Conservation (phyloP, 2,329 filamentous ascomycete genomes). For the Claviceps sorghi region DNA sequence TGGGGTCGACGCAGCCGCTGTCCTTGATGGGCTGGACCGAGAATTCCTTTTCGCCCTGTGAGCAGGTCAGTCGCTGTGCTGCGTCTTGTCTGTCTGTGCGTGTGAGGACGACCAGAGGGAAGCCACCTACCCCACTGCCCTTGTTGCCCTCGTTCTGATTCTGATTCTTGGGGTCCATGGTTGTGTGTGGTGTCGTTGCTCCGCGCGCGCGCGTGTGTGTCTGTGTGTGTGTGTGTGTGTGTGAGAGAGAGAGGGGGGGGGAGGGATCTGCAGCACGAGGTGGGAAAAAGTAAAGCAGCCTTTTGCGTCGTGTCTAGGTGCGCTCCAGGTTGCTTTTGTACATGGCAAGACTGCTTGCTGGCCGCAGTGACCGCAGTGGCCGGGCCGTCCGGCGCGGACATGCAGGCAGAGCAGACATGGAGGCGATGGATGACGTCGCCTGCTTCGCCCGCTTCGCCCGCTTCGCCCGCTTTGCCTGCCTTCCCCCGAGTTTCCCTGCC, state of each 20-base stretch:
- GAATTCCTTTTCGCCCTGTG: conserved; percentile 28
- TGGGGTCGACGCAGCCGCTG: conserved; percentile 27
- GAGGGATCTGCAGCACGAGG: not conserved
- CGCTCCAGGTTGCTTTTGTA: not conserved
- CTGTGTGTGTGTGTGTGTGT: too few relatives aligned
- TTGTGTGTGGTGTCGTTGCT: not conserved
- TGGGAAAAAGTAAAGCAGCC: not conserved
- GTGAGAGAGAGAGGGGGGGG: too few relatives aligned
- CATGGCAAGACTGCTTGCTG: not conserved
- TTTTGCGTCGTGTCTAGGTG: not conserved
- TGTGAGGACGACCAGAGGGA: not conserved
- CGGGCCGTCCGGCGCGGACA: too few relatives aligned
- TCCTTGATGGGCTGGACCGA: conserved; percentile 31
- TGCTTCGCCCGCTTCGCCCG: not conserved
- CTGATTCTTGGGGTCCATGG: conserved; percentile 12
- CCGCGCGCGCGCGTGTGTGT: too few relatives aligned
- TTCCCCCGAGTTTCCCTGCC: too few relatives aligned
- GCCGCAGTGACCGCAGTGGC: too few relatives aligned
- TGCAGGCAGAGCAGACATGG: not conserved
- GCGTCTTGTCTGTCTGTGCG: not conserved
- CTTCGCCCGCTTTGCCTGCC: too few relatives aligned
- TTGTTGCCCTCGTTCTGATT: too few relatives aligned
- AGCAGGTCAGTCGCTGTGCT: not conserved
- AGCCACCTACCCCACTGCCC: conserved; percentile 6
- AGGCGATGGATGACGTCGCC: not conserved